A percentile compares a stretch with the other conserved stretches of the same genome.
Conservation (phyloP, 345 rosid species). For the Odontarrhena argentea region DNA sequence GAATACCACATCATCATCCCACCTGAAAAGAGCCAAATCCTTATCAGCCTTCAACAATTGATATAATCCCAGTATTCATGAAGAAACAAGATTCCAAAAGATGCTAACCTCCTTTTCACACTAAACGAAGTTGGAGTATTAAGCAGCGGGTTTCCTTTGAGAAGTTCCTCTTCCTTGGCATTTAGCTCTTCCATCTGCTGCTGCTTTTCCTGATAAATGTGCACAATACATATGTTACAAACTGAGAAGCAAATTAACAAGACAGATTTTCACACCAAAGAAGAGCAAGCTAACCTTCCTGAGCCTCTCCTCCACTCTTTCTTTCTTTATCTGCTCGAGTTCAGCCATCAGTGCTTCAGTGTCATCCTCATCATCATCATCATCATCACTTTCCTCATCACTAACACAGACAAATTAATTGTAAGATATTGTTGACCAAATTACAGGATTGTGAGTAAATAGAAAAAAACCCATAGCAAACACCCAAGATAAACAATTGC, state of each 20-base stretch:
- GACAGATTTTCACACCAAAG: not conserved
- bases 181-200: conserved; percentile 80
- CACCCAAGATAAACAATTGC: not conserved
- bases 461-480: not conserved
- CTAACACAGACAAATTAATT: conserved; percentile 35
- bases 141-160: conserved; percentile 85
- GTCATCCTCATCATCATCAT: conserved; percentile 74
- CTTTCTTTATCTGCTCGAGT: conserved; percentile 95
- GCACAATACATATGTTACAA: conserved; percentile 3
- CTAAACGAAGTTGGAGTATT: conserved; percentile 73
- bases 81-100: not conserved
- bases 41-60: conserved; percentile 3
- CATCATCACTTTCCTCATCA: conserved; percentile 59
- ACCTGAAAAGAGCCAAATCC: conserved; percentile 47
- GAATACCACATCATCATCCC: conserved; percentile 99
- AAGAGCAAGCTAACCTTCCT: conserved; percentile 56
- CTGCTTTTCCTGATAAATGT: conserved; percentile 62
- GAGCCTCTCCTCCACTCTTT: conserved; percentile 87
- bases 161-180: conserved; percentile 89
- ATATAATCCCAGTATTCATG: conserved; percentile 9
- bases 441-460: conserved; percentile 5
- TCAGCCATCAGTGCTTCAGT: conserved; percentile 91
- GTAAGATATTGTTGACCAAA: not conserved
- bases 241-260: conserved; percentile 2
- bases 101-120: conserved; percentile 76